Percentiles rank a stretch among this genome's conserved stretches.
Evolutionary conservation across 2,329 filamentous ascomycete genomes (phyloP).

Genomic region (Xylaria sp.): DNA sequence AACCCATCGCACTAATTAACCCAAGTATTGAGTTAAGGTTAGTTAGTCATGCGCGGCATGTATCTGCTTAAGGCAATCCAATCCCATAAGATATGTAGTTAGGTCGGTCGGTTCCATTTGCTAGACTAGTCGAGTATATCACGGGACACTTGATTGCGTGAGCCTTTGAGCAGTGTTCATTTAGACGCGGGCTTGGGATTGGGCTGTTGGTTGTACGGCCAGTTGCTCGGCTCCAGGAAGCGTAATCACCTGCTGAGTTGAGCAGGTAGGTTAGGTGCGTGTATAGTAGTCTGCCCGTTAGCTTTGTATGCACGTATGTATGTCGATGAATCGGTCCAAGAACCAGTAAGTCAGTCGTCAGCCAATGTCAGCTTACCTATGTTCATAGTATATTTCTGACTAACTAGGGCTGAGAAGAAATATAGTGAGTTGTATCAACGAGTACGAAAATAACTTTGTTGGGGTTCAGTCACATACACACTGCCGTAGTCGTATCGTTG

Average conservation of each 20-base stretch:
- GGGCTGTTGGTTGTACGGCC: constrained; percentile 13
- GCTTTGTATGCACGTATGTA: neutral
- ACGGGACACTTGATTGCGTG: constrained; percentile 10
- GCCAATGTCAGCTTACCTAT: constrained; percentile 16
- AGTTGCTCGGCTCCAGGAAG: constrained; percentile 12
- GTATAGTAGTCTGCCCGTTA: neutral
- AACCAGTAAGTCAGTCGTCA: constrained; percentile 7
- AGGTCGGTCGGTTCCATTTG: constrained; percentile 5
- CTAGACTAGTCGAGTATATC: too few relatives aligned
- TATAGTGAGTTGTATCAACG: neutral
- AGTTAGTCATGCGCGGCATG: neutral
- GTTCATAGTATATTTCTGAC: neutral
- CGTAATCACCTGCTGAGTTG: constrained; percentile 24
- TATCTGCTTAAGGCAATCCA: neutral
- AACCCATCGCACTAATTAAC: neutral
- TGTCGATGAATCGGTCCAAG: neutral
- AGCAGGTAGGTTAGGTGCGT: constrained; percentile 10
- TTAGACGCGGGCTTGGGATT: constrained; percentile 8
- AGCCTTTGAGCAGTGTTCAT: neutral
- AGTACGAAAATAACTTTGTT: neutral
- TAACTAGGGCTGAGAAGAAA: constrained; percentile 6
- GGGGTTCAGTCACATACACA: neutral
- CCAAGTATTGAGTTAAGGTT: too few relatives aligned
- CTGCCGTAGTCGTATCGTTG: neutral
- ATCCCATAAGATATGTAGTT: neutral